Conservation (phyloP, 2,329 filamentous ascomycete species). For the Xylariales sp. region DNA sequence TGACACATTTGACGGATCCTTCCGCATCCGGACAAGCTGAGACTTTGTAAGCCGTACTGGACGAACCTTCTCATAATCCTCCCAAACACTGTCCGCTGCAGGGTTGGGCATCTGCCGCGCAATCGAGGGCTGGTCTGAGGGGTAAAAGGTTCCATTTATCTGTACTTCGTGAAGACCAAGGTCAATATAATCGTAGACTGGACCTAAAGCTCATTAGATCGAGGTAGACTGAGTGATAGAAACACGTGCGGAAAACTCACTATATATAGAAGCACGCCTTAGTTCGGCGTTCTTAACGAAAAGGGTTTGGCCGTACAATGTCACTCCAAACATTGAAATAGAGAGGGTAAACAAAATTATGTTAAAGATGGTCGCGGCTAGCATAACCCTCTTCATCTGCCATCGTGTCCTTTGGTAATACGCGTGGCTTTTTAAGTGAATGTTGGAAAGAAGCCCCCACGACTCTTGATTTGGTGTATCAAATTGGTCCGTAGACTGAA, state of each 20-base stretch:
- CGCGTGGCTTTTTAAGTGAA: background rate
- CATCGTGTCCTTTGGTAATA: background rate
- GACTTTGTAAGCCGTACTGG: conserved; percentile 46
- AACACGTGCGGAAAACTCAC: background rate
- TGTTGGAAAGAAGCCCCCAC: conserved; percentile 3
- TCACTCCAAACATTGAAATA: background rate
- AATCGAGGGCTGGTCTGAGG: conserved; percentile 41
- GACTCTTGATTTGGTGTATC: conserved; percentile 15
- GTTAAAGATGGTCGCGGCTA: conserved; percentile 12
- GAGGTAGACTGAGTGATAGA: background rate
- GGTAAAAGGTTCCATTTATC: conserved; percentile 46
- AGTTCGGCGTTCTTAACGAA: conserved; percentile 17
- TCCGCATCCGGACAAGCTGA: conserved; percentile 48
- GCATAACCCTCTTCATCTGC: background rate
- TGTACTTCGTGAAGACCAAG: conserved; percentile 36
- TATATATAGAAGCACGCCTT: conserved; percentile 19
- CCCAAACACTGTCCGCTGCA: conserved; percentile 46
- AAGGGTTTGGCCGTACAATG: background rate
- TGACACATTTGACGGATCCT: conserved; percentile 45
- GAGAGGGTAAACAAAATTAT: conserved; percentile 3
- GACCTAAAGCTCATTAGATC: conserved; percentile 32
- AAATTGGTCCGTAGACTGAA: background rate
- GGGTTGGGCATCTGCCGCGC: conserved; percentile 48
- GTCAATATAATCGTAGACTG: conserved; percentile 41
- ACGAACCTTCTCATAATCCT: conserved; percentile 48